These are phyloP conservation scores for Suhomyces wounanorum DNA, from an alignment of 1,139 yeast species.

Conservation along the genomic window DNA sequence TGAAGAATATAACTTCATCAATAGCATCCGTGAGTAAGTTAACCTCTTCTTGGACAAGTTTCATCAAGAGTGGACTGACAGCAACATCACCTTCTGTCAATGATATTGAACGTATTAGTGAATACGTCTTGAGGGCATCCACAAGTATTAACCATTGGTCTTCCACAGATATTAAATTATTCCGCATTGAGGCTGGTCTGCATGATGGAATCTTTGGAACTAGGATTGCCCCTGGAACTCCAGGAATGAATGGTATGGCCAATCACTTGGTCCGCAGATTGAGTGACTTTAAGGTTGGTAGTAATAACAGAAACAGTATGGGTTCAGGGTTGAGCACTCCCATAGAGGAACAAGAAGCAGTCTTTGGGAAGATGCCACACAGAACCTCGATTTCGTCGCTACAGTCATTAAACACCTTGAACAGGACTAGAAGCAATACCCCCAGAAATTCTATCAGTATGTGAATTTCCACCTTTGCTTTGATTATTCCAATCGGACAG, in stretches of 20 bases:
- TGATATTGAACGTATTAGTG: slow-evolving; percentile 13
- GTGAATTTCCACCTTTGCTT: neutral
- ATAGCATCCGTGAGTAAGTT: slow-evolving; percentile 48
- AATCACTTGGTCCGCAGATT: slow-evolving; percentile 50
- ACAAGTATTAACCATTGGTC: slow-evolving; percentile 57
- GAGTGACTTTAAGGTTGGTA: slow-evolving; percentile 43
- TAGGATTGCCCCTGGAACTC: slow-evolving; percentile 28
- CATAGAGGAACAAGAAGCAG: slow-evolving; percentile 33
- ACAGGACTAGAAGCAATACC: slow-evolving; percentile 41
- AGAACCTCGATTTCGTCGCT: slow-evolving; percentile 42
- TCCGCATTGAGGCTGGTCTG: slow-evolving; percentile 50
- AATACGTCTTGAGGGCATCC: slow-evolving; percentile 31
- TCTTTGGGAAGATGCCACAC: slow-evolving; percentile 18
- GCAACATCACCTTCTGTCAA: slow-evolving; percentile 9
- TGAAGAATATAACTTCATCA: slow-evolving; percentile 42
- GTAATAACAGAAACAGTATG: slow-evolving; percentile 25
- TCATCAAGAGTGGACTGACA: slow-evolving; percentile 20
- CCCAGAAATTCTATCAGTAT: slow-evolving; percentile 43
- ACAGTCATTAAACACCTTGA: slow-evolving; percentile 45
- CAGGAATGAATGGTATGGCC: slow-evolving; percentile 45
- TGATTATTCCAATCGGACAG: slow-evolving; percentile 2
- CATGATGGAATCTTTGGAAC: slow-evolving; percentile 43
- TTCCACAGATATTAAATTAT: slow-evolving; percentile 61
- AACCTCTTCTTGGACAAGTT: slow-evolving; percentile 43
- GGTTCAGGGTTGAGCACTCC: slow-evolving; percentile 31